phyloP scores from a whole-genome alignment of 306 rosid species.

The Alnus glutinosa region DNA sequence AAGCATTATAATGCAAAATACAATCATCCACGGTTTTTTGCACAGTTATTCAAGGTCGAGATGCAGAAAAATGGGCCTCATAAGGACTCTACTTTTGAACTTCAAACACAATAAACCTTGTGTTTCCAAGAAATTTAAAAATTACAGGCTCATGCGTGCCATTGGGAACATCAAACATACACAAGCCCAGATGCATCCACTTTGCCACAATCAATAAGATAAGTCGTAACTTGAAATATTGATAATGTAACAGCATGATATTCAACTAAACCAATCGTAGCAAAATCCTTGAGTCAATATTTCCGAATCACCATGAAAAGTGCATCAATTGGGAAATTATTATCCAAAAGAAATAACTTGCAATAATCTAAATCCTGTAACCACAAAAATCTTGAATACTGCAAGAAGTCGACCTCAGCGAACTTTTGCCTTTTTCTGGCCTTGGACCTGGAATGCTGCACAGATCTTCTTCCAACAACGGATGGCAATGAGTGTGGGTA shows the following conservation, averaged over 20 bases:
- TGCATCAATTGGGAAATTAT: neutral
- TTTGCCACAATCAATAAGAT: neutral
- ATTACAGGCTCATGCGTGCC: neutral
- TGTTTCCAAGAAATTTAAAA: neutral
- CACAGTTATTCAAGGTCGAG: neutral
- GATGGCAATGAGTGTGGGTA: conserved; percentile 60
- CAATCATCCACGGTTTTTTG: neutral
- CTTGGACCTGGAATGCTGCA: conserved; percentile 47
- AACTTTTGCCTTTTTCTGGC: conserved; percentile 65
- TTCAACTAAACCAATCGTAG: neutral
- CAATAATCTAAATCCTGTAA: neutral
- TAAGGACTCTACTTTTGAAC: neutral
- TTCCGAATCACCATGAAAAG: neutral
- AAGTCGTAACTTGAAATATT: neutral
- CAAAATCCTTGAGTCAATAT: neutral
- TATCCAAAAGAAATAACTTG: neutral
- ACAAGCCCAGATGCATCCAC: neutral
- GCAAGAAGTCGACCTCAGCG: conserved; percentile 42
- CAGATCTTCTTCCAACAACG: conserved; percentile 84
- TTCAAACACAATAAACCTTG: neutral
- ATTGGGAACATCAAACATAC: neutral
- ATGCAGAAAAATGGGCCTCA: neutral
- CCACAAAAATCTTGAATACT: neutral
- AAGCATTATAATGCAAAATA: neutral
- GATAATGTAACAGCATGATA: neutral